Conservation (phyloP, 257 asterid genomes). For the Fraxinus anomala region DNA sequence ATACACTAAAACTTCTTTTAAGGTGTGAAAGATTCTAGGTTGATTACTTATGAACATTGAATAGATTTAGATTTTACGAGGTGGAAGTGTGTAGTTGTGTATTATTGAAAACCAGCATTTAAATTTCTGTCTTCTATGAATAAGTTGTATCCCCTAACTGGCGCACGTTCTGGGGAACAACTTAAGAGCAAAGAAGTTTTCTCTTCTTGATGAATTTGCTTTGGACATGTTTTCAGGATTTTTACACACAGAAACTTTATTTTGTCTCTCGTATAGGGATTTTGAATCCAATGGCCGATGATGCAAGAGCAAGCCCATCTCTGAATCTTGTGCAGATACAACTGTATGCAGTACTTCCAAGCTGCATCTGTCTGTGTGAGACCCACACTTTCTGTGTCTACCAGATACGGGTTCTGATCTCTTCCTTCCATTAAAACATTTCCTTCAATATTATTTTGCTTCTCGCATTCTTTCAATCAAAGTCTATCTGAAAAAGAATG, state of each 20-base stretch:
- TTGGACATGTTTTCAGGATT: neutral
- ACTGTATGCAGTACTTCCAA: neutral
- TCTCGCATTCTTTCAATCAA: neutral
- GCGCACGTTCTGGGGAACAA: neutral
- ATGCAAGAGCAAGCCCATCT: neutral
- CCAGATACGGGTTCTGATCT: neutral
- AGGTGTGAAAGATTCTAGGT: neutral
- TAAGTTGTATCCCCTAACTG: neutral
- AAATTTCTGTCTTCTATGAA: too few species aligned
- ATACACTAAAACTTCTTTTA: neutral
- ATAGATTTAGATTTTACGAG: too few species aligned
- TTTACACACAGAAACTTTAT: neutral
- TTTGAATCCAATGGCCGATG: neutral
- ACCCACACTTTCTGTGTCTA: neutral
- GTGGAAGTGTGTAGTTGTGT: too few species aligned
- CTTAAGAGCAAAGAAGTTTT: neutral
- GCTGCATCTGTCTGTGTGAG: neutral
- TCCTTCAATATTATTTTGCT: neutral
- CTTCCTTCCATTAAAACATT: neutral
- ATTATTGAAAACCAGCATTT: too few species aligned
- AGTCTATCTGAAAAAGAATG: neutral
- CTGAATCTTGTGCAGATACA: neutral
- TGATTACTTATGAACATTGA: neutral
- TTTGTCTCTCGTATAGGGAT: neutral
- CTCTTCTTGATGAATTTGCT: neutral